phyloP scores from a whole-genome alignment of 176 grass and related monocot genomes.

The Cenchrus fungigraminus region DNA sequence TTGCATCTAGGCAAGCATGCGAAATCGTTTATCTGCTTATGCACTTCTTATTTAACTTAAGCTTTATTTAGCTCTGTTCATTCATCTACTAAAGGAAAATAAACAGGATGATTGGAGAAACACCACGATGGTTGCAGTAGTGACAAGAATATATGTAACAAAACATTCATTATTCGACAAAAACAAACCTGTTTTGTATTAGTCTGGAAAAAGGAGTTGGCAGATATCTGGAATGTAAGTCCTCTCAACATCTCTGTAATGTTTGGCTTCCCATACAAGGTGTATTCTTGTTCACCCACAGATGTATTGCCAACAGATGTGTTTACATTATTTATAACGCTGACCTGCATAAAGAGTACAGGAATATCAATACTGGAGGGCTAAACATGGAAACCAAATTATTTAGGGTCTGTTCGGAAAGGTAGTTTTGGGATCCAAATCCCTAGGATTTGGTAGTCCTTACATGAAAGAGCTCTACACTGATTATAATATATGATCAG shows the following conservation, averaged over 20 bases:
- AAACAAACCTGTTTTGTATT: slow-evolving; percentile 87
- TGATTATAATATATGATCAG: neutral
- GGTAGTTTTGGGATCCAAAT: neutral
- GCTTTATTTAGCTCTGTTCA: slow-evolving; percentile 22
- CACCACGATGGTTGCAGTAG: neutral
- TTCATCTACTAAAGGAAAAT: slow-evolving; percentile 3
- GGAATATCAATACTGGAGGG: slow-evolving; percentile 29
- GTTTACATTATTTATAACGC: slow-evolving; percentile 94
- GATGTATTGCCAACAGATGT: slow-evolving; percentile 88
- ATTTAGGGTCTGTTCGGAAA: neutral
- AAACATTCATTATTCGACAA: slow-evolving; percentile 15
- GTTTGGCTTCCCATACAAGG: slow-evolving; percentile 78
- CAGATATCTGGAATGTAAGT: slow-evolving; percentile 95
- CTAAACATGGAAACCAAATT: slow-evolving; percentile 1
- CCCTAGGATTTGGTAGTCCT: neutral
- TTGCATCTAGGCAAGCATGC: neutral
- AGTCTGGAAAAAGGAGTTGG: slow-evolving; percentile 99
- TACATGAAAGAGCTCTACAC: neutral
- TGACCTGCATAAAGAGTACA: slow-evolving; percentile 54
- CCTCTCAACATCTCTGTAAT: slow-evolving; percentile 92
- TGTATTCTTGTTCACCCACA: slow-evolving; percentile 91
- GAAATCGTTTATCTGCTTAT: slow-evolving; percentile 10
- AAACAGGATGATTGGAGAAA: neutral
- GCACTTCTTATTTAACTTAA: slow-evolving; percentile 13
- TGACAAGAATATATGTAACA: neutral